Base-by-base conservation (phyloP, 2,329 filamentous ascomycete species). In the Ascochyta lentis region DNA sequence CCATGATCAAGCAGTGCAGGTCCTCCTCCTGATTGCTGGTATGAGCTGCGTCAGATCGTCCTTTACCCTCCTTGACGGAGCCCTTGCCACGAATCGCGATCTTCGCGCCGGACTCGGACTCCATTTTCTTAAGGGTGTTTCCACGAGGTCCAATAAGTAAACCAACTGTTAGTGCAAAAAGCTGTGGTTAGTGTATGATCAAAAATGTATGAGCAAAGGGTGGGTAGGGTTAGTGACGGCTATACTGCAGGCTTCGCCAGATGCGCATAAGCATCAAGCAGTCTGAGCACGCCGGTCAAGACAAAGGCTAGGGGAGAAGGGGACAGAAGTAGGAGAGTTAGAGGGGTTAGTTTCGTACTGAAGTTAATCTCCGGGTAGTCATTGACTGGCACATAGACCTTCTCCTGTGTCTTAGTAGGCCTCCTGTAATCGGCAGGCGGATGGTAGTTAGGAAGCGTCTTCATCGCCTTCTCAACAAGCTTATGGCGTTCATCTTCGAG, bases 321-420 rank as follows among this genome's bases (percentile, higher is more conserved):
- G 81, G 73, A 75, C 68, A 56, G 59, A 65, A 60, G 65, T 70
- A 69, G 72, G 77, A 76, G 77, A 76, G 72, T 72, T 72, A 73
- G 87, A 92, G 92, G 92, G 92, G 96, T 96, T 96, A 93, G 89
- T 93, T 95, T 94, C 94, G 94, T 97, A 99, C 95, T 99, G 92
- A 99, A 99, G 89, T 99, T 99, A 89, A 99, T 98, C 81, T 99
- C 95, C 85, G 95, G 95, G 79, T 99, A 99, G 81, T 99, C 95
- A 87, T 99, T 99, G 83, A 99, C 95, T 78, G 95, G 95, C 79
- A 99, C 95, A 78, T 99, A 99, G 90, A 99, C 96, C 85, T 99
- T 99, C 85, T 99, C 95, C 81, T 99, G 95, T 76, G 95, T 99
- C 90, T 99, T 99, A 78, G 94, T 98, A 61, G 95, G 95, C 72